Percentiles rank a stretch among this genome's conserved stretches.
These are phyloP conservation scores for Hyaloscypha variabilis DNA, from an alignment of 495 filamentous ascomycete genomes.

Conservation along the genomic window DNA sequence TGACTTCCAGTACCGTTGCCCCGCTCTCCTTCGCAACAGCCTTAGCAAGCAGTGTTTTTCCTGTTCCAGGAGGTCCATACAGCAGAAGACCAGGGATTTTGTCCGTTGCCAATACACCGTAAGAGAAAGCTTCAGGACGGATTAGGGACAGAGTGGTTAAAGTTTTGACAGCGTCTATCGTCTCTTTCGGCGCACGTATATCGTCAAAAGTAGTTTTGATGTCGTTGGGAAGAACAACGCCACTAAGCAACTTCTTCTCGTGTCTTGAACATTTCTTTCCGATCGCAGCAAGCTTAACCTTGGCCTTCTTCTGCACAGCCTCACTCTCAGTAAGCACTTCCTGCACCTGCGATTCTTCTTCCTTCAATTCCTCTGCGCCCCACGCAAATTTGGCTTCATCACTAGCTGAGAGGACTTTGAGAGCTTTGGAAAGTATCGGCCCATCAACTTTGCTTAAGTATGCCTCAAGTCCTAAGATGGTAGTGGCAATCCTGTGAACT, in stretches of 20 bases:
- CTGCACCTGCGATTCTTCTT: slow-evolving; percentile 26
- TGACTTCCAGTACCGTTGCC: slow-evolving; percentile 70
- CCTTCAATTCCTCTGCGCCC: slow-evolving; percentile 39
- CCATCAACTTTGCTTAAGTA: slow-evolving; percentile 23
- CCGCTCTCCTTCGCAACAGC: slow-evolving; percentile 94
- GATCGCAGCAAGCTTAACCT: slow-evolving; percentile 29
- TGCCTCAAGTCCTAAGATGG: slow-evolving; percentile 51
- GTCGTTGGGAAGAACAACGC: slow-evolving; percentile 77
- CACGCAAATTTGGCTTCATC: slow-evolving; percentile 47
- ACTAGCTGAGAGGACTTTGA: slow-evolving; percentile 46
- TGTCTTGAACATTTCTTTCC: slow-evolving; percentile 60
- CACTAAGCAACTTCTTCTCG: slow-evolving; percentile 81
- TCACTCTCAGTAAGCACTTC: not conserved
- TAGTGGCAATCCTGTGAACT: slow-evolving; percentile 63
- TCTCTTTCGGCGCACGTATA: slow-evolving; percentile 79
- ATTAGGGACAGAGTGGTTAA: slow-evolving; percentile 86
- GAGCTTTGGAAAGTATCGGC: slow-evolving; percentile 30
- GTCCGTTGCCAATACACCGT: slow-evolving; percentile 90
- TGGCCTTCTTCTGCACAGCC: slow-evolving; percentile 16
- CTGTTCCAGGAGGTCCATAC: slow-evolving; percentile 94
- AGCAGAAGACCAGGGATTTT: slow-evolving; percentile 87
- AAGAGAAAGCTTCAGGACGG: slow-evolving; percentile 92
- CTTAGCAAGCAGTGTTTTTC: slow-evolving; percentile 94
- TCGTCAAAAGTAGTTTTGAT: slow-evolving; percentile 86
- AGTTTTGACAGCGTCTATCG: slow-evolving; percentile 85